phyloP scores from a whole-genome alignment of 305 asterid genomes.

The Rubia tinctorum region DNA sequence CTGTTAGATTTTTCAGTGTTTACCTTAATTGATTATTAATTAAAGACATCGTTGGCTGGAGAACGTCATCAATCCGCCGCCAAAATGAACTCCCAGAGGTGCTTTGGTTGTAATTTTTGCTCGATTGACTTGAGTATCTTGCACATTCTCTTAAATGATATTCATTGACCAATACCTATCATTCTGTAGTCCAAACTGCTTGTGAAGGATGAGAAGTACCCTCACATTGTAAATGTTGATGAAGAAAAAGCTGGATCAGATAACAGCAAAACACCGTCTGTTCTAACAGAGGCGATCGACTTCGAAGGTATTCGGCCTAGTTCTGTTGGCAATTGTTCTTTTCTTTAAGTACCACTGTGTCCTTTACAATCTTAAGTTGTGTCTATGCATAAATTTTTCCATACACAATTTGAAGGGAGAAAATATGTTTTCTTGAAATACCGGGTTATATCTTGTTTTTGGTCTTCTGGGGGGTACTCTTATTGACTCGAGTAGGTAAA shows the following conservation, averaged over 20 bases:
- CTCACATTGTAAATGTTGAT: constrained; percentile 75
- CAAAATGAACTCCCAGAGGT: constrained; percentile 82
- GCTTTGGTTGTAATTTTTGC: neutral
- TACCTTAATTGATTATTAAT: constrained; percentile 38
- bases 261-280: constrained; percentile 24
- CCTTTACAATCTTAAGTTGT: neutral
- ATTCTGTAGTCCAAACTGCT: constrained; percentile 21
- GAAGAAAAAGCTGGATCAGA: constrained; percentile 38
- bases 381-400: neutral
- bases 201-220: constrained; percentile 53
- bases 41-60: constrained; percentile 89
- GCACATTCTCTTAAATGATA: neutral
- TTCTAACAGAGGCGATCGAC: constrained; percentile 55
- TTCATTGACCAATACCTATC: constrained; percentile 9
- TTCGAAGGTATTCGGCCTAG: constrained; percentile 22
- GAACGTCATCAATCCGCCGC: constrained; percentile 91
- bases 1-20: constrained; percentile 3
- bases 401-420: neutral
- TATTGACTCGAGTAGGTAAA: neutral
- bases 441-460: neutral
- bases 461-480: neutral
- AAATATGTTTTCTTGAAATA: neutral
- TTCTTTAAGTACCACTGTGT: neutral
- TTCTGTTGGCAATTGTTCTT: neutral
- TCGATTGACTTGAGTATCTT: neutral